phyloP scores from a whole-genome alignment of 768 basidiomycete genomes.

The Amanita subjunquillea region DNA sequence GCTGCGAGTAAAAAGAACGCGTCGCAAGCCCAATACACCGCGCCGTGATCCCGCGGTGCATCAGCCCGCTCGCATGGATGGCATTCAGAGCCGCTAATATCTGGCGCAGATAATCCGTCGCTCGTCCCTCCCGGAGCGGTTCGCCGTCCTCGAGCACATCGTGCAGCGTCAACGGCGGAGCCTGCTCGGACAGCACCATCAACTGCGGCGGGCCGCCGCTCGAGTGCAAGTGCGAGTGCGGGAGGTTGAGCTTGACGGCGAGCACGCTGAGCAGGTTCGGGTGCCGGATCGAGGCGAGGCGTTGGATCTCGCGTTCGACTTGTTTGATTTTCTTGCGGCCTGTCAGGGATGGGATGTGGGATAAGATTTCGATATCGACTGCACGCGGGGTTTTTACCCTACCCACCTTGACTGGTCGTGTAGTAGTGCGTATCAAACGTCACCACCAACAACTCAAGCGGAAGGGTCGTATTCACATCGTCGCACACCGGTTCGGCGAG shows the following conservation, averaged over 20 bases:
- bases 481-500: slow-evolving; percentile 71
- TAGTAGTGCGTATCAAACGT: slow-evolving; percentile 66
- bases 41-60: slow-evolving; percentile 60
- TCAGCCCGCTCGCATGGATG: slow-evolving; percentile 51
- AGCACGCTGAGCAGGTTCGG: slow-evolving; percentile 57
- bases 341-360: slow-evolving; percentile 9
- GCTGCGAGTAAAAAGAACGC: not conserved
- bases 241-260: slow-evolving; percentile 53
- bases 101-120: slow-evolving; percentile 69
- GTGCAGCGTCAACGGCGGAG: slow-evolving; percentile 52
- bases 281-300: slow-evolving; percentile 48
- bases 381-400: too few relatives aligned
- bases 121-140: slow-evolving; percentile 61
- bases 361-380: not conserved
- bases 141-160: slow-evolving; percentile 75
- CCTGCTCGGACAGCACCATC: slow-evolving; percentile 62
- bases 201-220: slow-evolving; percentile 38
- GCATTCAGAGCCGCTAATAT: slow-evolving; percentile 61
- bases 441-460: slow-evolving; percentile 60
- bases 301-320: slow-evolving; percentile 56
- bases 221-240: slow-evolving; percentile 20
- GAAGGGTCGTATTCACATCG: slow-evolving; percentile 40
- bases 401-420: slow-evolving; percentile 43
- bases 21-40: slow-evolving; percentile 53
- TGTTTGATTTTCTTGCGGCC: slow-evolving; percentile 62